These are phyloP conservation scores for Phycomyces blakesleeanus DNA, from an alignment of 192 early-diverging fungal genomes.

Conservation along the genomic window DNA sequence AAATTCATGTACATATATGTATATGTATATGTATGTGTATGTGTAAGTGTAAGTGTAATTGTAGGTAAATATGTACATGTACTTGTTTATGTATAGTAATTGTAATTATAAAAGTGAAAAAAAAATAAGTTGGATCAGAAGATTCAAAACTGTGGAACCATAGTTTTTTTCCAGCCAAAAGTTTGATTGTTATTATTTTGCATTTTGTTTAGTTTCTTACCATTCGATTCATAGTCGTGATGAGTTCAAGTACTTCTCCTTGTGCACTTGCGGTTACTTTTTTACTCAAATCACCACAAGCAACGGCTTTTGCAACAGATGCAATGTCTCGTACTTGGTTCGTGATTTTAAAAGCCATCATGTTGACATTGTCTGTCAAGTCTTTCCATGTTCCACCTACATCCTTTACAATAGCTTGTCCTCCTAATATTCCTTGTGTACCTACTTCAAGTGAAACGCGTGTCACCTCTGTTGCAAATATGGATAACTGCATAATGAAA, in stretches of 20 bases:
- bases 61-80: too few species aligned
- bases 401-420: slow-evolving; percentile 53
- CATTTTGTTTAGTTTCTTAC: too few species aligned
- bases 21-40: too few species aligned
- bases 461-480: slow-evolving; percentile 54
- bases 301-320: slow-evolving; percentile 48
- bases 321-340: slow-evolving; percentile 54
- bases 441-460: slow-evolving; percentile 56
- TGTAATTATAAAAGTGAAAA: background rate
- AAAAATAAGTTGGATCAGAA: too few species aligned
- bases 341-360: slow-evolving; percentile 55
- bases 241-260: slow-evolving; percentile 54
- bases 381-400: slow-evolving; percentile 56
- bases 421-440: slow-evolving; percentile 54
- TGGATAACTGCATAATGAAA: slow-evolving; percentile 23
- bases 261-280: slow-evolving; percentile 46
- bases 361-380: slow-evolving; percentile 53
- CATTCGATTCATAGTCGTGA: slow-evolving; percentile 54
- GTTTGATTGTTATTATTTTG: too few species aligned
- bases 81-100: too few species aligned
- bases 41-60: too few species aligned
- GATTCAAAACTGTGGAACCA: too few species aligned
- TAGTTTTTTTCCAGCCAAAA: too few species aligned
- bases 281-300: slow-evolving; percentile 43
- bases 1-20: too few species aligned